These are phyloP conservation scores for Fusarium sp. DNA, from an alignment of 2,329 filamentous ascomycete genomes.

Conservation along the genomic window DNA sequence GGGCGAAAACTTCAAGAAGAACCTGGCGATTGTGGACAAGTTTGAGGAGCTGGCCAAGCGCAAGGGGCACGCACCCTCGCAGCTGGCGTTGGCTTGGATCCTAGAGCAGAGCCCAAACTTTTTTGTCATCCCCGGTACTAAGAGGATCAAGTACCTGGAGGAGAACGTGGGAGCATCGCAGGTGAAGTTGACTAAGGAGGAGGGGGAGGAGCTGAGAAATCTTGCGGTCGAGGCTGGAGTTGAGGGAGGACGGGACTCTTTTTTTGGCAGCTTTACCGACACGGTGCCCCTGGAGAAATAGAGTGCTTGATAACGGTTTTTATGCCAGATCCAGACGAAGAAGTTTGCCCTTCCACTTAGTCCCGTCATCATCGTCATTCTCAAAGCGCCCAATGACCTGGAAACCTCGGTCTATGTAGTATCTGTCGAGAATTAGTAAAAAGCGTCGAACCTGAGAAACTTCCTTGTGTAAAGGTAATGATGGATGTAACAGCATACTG, in stretches of 20 bases:
- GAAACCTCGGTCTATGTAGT: slow-evolving; percentile 36
- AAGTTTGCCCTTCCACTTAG: slow-evolving; percentile 31
- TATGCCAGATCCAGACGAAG: slow-evolving; percentile 33
- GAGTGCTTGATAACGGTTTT: neutral
- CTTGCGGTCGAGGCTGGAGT: slow-evolving; percentile 45
- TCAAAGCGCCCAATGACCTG: slow-evolving; percentile 24
- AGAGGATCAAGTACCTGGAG: slow-evolving; percentile 58
- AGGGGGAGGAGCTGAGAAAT: slow-evolving; percentile 50
- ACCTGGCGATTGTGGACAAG: slow-evolving; percentile 63
- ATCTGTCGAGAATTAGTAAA: slow-evolving; percentile 33
- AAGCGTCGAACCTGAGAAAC: neutral
- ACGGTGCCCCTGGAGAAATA: slow-evolving; percentile 32
- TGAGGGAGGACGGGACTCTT: slow-evolving; percentile 42
- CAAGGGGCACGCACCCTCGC: slow-evolving; percentile 65
- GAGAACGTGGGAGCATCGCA: slow-evolving; percentile 55
- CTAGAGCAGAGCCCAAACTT: slow-evolving; percentile 69
- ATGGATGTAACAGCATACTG: slow-evolving; percentile 17
- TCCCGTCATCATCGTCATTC: slow-evolving; percentile 1
- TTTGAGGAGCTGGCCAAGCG: slow-evolving; percentile 50
- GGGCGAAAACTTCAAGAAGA: slow-evolving; percentile 55
- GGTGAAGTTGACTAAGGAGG: slow-evolving; percentile 49
- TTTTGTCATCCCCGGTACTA: slow-evolving; percentile 67
- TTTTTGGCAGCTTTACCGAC: slow-evolving; percentile 31
- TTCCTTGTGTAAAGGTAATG: neutral
- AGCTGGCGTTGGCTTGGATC: slow-evolving; percentile 73